Evolutionary conservation across 257 asterid genomes (phyloP).

Genomic region (Euphrasia confusa): DNA sequence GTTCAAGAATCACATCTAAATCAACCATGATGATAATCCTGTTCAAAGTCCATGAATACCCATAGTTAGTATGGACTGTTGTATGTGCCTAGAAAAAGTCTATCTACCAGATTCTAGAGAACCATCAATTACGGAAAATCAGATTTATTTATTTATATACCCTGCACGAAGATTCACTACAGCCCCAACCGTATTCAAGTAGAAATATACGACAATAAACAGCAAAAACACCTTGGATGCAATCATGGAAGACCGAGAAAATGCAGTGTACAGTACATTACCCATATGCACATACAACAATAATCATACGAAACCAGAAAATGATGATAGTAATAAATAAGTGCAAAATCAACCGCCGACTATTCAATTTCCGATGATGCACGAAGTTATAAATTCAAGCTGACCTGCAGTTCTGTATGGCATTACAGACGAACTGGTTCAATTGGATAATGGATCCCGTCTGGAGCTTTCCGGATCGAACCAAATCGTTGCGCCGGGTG

Average conservation of each 20-base stretch:
- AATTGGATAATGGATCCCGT: conserved; percentile 65
- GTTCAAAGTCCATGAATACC: conserved; percentile 30
- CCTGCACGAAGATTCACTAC: background rate
- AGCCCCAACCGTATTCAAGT: background rate
- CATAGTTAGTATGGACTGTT: conserved; percentile 10
- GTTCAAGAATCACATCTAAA: conserved; percentile 51
- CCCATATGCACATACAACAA: background rate
- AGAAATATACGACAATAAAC: background rate
- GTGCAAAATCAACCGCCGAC: background rate
- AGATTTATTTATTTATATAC: background rate
- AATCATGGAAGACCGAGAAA: background rate
- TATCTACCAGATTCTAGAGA: background rate
- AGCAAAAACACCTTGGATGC: conserved; percentile 1
- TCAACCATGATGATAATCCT: conserved; percentile 79
- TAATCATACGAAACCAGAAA: background rate
- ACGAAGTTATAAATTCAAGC: background rate
- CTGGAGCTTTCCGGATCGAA: conserved; percentile 42
- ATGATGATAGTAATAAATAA: background rate
- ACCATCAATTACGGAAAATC: background rate
- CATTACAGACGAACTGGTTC: conserved; percentile 59
- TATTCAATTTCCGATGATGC: background rate
- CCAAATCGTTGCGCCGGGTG: conserved; percentile 67
- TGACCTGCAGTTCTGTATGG: conserved; percentile 61
- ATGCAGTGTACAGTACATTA: background rate
- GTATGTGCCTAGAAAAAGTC: background rate